These are phyloP conservation scores for Staphylotrichum longicolle DNA, from an alignment of 495 filamentous ascomycete species.

Conservation along the genomic window DNA sequence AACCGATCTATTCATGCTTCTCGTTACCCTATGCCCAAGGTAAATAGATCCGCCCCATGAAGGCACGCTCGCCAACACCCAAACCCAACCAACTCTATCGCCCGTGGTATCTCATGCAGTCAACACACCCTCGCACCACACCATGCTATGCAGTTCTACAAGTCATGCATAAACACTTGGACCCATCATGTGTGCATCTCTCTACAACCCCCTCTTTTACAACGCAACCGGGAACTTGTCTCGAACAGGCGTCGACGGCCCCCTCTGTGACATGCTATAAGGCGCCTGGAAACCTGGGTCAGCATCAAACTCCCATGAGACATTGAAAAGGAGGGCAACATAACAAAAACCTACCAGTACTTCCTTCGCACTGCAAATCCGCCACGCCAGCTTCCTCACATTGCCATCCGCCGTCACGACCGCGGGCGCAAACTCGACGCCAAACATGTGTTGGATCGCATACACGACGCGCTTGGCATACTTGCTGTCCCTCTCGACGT, in stretches of 20 bases:
- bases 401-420: constrained; percentile 93
- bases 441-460: constrained; percentile 96
- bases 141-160: neutral
- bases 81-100: constrained; percentile 2
- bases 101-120: constrained; percentile 12
- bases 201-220: constrained; percentile 10
- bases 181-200: constrained; percentile 1
- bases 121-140: neutral
- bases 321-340: neutral
- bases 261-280: constrained; percentile 63
- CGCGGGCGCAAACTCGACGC: constrained; percentile 88
- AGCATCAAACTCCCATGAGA: constrained; percentile 1
- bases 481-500: constrained; percentile 82
- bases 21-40: too few relatives aligned
- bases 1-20: too few relatives aligned
- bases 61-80: neutral
- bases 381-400: constrained; percentile 87
- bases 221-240: constrained; percentile 38
- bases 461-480: constrained; percentile 87
- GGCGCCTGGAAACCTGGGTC: constrained; percentile 49
- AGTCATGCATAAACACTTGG: neutral
- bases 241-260: constrained; percentile 51
- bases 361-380: constrained; percentile 91
- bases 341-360: constrained; percentile 67
- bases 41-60: neutral